phyloP scores from a whole-genome alignment of 441 rosid genomes.

The Eruca vesicaria region DNA sequence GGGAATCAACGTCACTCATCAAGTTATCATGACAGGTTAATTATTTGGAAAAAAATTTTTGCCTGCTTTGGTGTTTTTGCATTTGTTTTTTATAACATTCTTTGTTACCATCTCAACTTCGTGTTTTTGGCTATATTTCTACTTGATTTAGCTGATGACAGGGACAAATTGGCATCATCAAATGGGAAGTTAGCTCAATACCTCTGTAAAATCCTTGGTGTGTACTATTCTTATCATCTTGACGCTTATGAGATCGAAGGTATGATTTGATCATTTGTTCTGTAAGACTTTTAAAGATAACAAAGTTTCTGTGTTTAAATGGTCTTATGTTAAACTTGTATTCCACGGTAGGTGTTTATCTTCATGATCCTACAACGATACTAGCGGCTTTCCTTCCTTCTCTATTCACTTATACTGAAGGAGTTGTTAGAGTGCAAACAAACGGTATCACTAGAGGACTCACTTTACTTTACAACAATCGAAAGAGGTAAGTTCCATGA shows the following conservation, averaged over 20 bases:
- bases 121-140: not conserved
- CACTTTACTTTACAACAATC: constrained; percentile 64
- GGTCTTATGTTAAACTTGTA: constrained; percentile 10
- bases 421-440: constrained; percentile 86
- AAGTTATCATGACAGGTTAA: constrained; percentile 79
- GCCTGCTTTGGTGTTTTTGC: not conserved
- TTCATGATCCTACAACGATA: constrained; percentile 85
- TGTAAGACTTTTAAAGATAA: not conserved
- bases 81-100: not conserved
- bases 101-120: not conserved
- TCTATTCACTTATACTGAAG: constrained; percentile 70
- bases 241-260: constrained; percentile 63
- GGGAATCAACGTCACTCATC: constrained; percentile 88
- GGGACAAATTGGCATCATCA: constrained; percentile 58
- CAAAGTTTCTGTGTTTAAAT: not conserved
- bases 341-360: constrained; percentile 70
- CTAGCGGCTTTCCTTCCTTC: constrained; percentile 88
- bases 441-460: constrained; percentile 80
- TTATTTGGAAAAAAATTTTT: not conserved
- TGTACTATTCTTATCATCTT: constrained; percentile 75
- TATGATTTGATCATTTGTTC: not conserved
- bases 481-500: constrained; percentile 45
- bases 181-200: constrained; percentile 68
- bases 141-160: constrained; percentile 56
- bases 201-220: constrained; percentile 67